A percentile compares a stretch with the other conserved stretches of the same genome.
Evolutionary conservation across 2,329 filamentous ascomycete species (phyloP).

Genomic region (Teratosphaeria epicoccoides): DNA sequence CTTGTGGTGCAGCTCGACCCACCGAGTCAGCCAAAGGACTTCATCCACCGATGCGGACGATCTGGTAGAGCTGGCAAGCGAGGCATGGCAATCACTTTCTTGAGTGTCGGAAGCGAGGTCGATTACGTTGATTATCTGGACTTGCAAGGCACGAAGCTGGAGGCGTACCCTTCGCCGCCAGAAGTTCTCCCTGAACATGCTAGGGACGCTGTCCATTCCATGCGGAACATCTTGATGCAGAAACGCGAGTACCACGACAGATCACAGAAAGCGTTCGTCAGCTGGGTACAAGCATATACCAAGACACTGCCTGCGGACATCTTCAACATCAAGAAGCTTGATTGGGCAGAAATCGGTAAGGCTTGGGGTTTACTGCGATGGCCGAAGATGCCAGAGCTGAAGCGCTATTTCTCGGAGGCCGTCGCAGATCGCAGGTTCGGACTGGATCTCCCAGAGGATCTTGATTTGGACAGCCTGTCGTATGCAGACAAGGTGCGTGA

Average conservation of each 20-base stretch:
- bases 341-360: slow-evolving; percentile 71
- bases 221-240: slow-evolving; percentile 48
- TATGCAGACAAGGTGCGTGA: slow-evolving; percentile 39
- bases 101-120: slow-evolving; percentile 76
- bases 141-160: slow-evolving; percentile 28
- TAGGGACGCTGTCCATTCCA: slow-evolving; percentile 41
- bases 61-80: slow-evolving; percentile 55
- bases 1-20: slow-evolving; percentile 83
- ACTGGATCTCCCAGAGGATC: slow-evolving; percentile 21
- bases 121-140: slow-evolving; percentile 77
- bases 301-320: slow-evolving; percentile 88
- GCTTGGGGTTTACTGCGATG: slow-evolving; percentile 80
- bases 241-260: slow-evolving; percentile 72
- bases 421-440: slow-evolving; percentile 33
- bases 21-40: slow-evolving; percentile 77
- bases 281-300: slow-evolving; percentile 82
- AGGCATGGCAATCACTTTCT: slow-evolving; percentile 74
- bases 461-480: slow-evolving; percentile 30
- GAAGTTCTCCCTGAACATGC: slow-evolving; percentile 51
- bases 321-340: slow-evolving; percentile 68
- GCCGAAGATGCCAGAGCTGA: slow-evolving; percentile 83
- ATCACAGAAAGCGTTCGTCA: slow-evolving; percentile 82
- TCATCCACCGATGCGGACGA: slow-evolving; percentile 55
- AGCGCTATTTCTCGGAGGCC: slow-evolving; percentile 30
- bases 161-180: slow-evolving; percentile 31